Base-by-base conservation (phyloP, 2,329 filamentous ascomycete species). In the Zasmidium cellare region DNA sequence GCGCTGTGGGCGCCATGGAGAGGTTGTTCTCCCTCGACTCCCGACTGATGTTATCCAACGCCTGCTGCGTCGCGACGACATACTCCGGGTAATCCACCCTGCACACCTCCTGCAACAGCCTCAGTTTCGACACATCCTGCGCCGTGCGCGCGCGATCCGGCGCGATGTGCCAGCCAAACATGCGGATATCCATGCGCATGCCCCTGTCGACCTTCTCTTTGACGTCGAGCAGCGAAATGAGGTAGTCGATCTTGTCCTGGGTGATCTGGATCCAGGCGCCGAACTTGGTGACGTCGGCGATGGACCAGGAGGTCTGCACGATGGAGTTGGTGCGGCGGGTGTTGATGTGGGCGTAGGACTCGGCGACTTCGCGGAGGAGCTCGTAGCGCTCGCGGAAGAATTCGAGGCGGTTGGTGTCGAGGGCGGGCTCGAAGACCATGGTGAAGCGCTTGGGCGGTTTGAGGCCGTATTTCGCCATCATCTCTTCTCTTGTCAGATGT, bases 151-250 rank as follows among this genome's bases (percentile, higher is more conserved):
- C 56, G 14, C 68, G 62, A 56, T 74, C 72, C 18, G 67, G 68
- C 12, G 67, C 59, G 2, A 79, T 71, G 63, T 80, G 78, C 78
- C 78, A 80, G n/a, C 76, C 78, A 66, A 80, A 75, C 12, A 74
- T 72, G 38, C 73, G 73, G 56, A 80, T 78, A 52, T 80, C 78
- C 59, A 75, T 74, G 35, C 73, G 70, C 65, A 77, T 75, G 12
- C 72, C 77, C 12, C 75, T 66, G 61, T 80, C 76, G 1, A 80
- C 74, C 44, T 74, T 69, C 49, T 78, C 74, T 61, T 77, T 75
- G 22, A 77, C 74, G 44, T 71, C 75, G 63, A 79, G 67, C 31
- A 79, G 65, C 11, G 71, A 65, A 44, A 80, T 75, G 46, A 80
- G 67, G n/a, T 68, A 70, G 55, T 80, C 77, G 3, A 80, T 74